A percentile compares a stretch with the other conserved stretches of the same genome.
phyloP scores from a whole-genome alignment of 1,284 basidiomycete species.

The Cerrena zonata region DNA sequence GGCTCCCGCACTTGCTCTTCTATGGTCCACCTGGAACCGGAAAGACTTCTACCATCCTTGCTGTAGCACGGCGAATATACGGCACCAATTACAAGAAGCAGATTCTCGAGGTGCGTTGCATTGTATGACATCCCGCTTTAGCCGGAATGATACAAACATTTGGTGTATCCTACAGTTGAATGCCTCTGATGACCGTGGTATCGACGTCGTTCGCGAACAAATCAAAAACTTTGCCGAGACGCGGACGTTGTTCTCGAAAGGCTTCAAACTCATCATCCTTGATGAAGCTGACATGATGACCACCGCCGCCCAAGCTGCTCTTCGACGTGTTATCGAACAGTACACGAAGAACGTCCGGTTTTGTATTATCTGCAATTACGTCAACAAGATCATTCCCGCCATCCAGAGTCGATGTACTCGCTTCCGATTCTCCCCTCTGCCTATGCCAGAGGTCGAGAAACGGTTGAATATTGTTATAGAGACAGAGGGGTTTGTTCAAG shows the following conservation, averaged over 20 bases:
- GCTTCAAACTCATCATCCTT: constrained; percentile 95
- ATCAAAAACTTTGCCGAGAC: constrained; percentile 99
- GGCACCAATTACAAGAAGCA: constrained; percentile 80
- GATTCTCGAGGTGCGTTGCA: constrained; percentile 77
- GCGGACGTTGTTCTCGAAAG: constrained; percentile 83
- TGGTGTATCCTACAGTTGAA: constrained; percentile 62
- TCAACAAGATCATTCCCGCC: constrained; percentile 98
- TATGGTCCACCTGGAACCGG: constrained; percentile 98
- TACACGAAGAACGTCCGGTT: constrained; percentile 98
- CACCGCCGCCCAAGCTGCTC: constrained; percentile 90
- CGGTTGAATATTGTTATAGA: constrained; percentile 78
- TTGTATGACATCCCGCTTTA: no score
- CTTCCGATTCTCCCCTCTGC: constrained; percentile 95
- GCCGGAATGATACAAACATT: neutral
- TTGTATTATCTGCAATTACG: constrained; percentile 99
- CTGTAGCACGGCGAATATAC: constrained; percentile 90
- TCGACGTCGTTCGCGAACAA: constrained; percentile 96
- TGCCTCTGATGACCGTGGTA: constrained; percentile 95
- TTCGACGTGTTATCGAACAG: constrained; percentile 95
- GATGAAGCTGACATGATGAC: constrained; percentile 99
- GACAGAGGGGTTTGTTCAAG: constrained; percentile 67
- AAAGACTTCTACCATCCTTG: constrained; percentile 97
- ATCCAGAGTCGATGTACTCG: constrained; percentile 98
- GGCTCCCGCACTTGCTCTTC: constrained; percentile 91
- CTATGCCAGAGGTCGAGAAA: constrained; percentile 80